These are phyloP conservation scores for Pleurotus eryngii DNA, from an alignment of 768 basidiomycete species.

Conservation along the genomic window DNA sequence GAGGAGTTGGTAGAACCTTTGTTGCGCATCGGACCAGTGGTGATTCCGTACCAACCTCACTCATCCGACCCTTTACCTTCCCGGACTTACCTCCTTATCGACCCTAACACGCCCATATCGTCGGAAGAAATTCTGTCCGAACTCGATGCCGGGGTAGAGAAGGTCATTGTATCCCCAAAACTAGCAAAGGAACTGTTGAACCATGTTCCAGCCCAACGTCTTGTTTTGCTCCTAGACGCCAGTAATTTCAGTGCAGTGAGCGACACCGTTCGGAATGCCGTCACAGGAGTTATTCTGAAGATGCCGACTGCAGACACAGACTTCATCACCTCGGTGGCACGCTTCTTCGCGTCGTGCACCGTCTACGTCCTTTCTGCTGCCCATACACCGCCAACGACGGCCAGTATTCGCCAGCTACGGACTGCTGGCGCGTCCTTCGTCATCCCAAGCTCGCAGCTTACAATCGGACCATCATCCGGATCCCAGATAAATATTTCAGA, in stretches of 20 bases:
- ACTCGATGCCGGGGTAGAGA: conserved; percentile 79
- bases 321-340: conserved; percentile 71
- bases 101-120: conserved; percentile 31
- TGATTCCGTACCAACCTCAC: conserved; percentile 4
- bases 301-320: conserved; percentile 69
- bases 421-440: conserved; percentile 63
- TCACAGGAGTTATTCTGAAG: conserved; percentile 80
- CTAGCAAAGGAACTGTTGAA: conserved; percentile 65
- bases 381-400: conserved; percentile 49
- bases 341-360: conserved; percentile 62
- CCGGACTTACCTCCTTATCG: conserved; percentile 14
- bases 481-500: conserved; percentile 72
- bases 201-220: conserved; percentile 64
- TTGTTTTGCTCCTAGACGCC: conserved; percentile 75
- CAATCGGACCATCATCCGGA: conserved; percentile 48
- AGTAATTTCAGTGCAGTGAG: conserved; percentile 71
- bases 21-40: conserved; percentile 12
- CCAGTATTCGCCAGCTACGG: conserved; percentile 57
- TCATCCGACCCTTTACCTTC: conserved; percentile 5
- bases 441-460: conserved; percentile 69
- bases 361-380: conserved; percentile 60
- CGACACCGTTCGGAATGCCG: conserved; percentile 66
- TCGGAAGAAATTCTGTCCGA: conserved; percentile 55
- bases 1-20: conserved; percentile 9
- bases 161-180: conserved; percentile 71